Percentiles rank a stretch among this genome's conserved stretches.
These are phyloP conservation scores for Backusella australiensis DNA, from an alignment of 192 early-diverging fungal species.

Conservation along the genomic window DNA sequence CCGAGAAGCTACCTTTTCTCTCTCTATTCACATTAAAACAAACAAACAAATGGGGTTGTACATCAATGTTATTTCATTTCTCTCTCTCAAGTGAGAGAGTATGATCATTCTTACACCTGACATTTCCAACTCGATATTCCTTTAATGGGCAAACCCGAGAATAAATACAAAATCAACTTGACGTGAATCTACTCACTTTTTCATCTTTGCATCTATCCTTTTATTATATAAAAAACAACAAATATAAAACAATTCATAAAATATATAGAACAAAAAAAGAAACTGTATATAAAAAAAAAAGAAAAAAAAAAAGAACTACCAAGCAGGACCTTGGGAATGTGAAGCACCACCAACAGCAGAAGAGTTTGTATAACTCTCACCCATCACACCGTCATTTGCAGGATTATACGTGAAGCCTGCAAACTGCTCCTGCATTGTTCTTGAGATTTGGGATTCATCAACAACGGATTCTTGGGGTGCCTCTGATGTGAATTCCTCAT, in stretches of 20 bases:
- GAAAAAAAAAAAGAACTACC: background rate
- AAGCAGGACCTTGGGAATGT: constrained; percentile 13
- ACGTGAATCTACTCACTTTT: background rate
- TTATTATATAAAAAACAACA: background rate
- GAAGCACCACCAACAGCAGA: constrained; percentile 4
- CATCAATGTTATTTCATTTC: too few relatives aligned
- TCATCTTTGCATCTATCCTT: background rate
- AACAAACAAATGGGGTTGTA: too few relatives aligned
- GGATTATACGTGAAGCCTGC: constrained; percentile 90
- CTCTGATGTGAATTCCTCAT: constrained; percentile 97
- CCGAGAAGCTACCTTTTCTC: too few relatives aligned
- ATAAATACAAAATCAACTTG: background rate
- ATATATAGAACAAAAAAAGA: constrained; percentile 7
- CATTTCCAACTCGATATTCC: background rate
- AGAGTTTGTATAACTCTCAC: constrained; percentile 36
- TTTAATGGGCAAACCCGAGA: background rate
- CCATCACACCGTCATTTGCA: constrained; percentile 69
- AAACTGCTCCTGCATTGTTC: constrained; percentile 93
- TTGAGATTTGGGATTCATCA: constrained; percentile 77
- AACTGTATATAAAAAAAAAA: constrained; percentile 3
- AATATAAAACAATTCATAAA: background rate
- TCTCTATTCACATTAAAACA: too few relatives aligned
- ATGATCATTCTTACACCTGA: background rate
- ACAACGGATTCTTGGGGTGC: constrained; percentile 86
- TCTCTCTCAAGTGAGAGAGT: background rate